phyloP scores from a whole-genome alignment of 495 filamentous ascomycete species.

The Xylaria nigripes region DNA sequence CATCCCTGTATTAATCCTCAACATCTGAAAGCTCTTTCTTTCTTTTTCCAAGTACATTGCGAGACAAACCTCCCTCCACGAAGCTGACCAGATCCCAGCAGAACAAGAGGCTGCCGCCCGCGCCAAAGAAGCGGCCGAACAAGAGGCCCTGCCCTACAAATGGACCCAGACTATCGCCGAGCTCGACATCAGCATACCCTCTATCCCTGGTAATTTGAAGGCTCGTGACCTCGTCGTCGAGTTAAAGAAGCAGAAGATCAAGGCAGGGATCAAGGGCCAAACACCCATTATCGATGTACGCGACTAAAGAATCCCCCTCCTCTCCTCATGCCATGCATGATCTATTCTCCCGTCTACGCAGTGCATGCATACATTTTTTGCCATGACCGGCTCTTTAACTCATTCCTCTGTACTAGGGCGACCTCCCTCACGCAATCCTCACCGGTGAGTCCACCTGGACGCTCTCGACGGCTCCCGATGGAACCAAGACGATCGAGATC shows the following conservation, averaged over 20 bases:
- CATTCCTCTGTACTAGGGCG: slow-evolving; percentile 48
- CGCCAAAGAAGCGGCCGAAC: slow-evolving; percentile 75
- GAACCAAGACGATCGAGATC: slow-evolving; percentile 69
- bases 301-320: background rate
- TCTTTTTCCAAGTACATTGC: background rate
- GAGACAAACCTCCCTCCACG: background rate
- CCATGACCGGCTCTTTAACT: background rate
- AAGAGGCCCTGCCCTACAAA: slow-evolving; percentile 89
- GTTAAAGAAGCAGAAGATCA: slow-evolving; percentile 69
- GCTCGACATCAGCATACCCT: slow-evolving; percentile 65
- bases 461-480: slow-evolving; percentile 56
- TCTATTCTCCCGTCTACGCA: background rate
- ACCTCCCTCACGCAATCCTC: slow-evolving; percentile 69
- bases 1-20: background rate
- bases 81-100: slow-evolving; percentile 22
- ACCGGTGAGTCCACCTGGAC: slow-evolving; percentile 93
- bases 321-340: background rate
- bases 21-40: background rate
- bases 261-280: slow-evolving; percentile 82
- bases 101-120: slow-evolving; percentile 62
- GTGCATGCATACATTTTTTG: too few relatives aligned
- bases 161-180: slow-evolving; percentile 96
- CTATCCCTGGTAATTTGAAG: slow-evolving; percentile 69
- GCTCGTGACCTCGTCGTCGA: slow-evolving; percentile 77
- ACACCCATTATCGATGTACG: slow-evolving; percentile 75